Percentiles rank a stretch among this genome's conserved stretches.
Evolutionary conservation across 257 asterid species (phyloP).

Genomic region (Knoxia roxburghii): DNA sequence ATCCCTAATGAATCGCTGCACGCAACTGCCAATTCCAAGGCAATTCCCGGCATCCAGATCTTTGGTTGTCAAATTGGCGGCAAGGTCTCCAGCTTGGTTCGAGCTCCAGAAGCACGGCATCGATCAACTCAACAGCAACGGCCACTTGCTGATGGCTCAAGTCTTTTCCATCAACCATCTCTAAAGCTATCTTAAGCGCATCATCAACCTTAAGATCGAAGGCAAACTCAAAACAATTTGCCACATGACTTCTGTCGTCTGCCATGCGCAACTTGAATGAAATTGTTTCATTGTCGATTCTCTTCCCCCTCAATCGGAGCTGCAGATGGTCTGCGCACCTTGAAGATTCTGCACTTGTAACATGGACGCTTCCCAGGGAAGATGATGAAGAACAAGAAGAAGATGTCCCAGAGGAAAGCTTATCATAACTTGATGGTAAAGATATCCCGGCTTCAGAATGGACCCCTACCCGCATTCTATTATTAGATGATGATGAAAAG

Average conservation of each 20-base stretch:
- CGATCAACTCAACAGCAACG: conserved; percentile 10
- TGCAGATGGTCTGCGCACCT: not conserved
- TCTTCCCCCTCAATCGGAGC: conserved; percentile 12
- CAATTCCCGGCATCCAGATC: conserved; percentile 5
- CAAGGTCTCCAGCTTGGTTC: conserved; percentile 15
- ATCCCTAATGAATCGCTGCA: conserved; percentile 9
- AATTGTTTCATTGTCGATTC: not conserved
- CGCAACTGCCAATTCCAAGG: conserved; percentile 1
- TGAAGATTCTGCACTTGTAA: conserved; percentile 2
- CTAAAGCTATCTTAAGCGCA: conserved; percentile 11
- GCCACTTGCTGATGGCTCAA: conserved; percentile 10
- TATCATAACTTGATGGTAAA: not conserved
- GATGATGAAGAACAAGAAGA: not conserved
- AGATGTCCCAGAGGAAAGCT: not conserved
- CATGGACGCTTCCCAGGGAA: not conserved
- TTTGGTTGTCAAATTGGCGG: not conserved
- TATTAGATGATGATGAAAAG: conserved; percentile 16
- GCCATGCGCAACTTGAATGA: conserved; percentile 6
- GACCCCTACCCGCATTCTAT: not conserved
- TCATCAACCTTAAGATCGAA: conserved; percentile 16
- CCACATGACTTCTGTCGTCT: not conserved
- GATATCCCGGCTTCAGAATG: not conserved
- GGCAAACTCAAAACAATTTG: conserved; percentile 8
- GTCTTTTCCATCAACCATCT: conserved; percentile 12
- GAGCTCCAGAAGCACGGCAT: conserved; percentile 9